These are phyloP conservation scores for Thuidium tamariscinum DNA, from an alignment of 225 moss, liverwort and hornwort genomes.

Conservation along the genomic window DNA sequence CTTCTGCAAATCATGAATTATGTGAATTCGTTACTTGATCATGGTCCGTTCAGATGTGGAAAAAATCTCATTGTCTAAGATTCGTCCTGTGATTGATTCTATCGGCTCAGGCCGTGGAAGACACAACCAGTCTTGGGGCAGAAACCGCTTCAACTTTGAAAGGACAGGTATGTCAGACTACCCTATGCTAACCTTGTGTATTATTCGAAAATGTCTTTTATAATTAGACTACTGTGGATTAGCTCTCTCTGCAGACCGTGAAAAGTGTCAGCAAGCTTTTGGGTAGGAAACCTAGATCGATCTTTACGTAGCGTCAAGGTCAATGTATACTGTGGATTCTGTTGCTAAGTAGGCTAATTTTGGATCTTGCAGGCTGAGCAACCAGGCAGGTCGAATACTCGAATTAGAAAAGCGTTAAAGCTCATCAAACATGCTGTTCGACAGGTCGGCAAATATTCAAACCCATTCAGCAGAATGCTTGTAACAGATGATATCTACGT, in stretches of 20 bases:
- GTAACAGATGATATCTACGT: not conserved
- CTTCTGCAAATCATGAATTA: not conserved
- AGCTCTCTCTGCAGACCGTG: not conserved
- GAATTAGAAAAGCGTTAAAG: constrained; percentile 64
- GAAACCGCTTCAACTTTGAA: constrained; percentile 56
- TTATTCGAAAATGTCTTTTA: not conserved
- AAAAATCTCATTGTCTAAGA: not conserved
- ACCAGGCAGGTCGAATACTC: constrained; percentile 48
- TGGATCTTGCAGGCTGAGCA: constrained; percentile 52
- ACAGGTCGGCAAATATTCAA: constrained; percentile 33
- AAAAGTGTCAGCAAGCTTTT: not conserved
- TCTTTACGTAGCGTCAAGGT: not conserved
- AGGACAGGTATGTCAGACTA: constrained; percentile 36
- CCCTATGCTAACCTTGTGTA: not conserved
- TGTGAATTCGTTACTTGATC: not conserved
- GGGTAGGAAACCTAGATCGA: not conserved
- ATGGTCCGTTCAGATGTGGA: not conserved
- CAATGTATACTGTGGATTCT: not conserved
- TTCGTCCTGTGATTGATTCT: not conserved
- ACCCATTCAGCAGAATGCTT: not conserved
- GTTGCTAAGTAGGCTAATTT: not conserved
- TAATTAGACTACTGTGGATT: not conserved
- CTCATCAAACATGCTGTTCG: constrained; percentile 65
- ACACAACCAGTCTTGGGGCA: constrained; percentile 57
- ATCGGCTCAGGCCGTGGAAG: constrained; percentile 55